Percentiles rank a stretch among this genome's conserved stretches.
phyloP scores from a whole-genome alignment of 345 rosid species.

The Citrus medica region DNA sequence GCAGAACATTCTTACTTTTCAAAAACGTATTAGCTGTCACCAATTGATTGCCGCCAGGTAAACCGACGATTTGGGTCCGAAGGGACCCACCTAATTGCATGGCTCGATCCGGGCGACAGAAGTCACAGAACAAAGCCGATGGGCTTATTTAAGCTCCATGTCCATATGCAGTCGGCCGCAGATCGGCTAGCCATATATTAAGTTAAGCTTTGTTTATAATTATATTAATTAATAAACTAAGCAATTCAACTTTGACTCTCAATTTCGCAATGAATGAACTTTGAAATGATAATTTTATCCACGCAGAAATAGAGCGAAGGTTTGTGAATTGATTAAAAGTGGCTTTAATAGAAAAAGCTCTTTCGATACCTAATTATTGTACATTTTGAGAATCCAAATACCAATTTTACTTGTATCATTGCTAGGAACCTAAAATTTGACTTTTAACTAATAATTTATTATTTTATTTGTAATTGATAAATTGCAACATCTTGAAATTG shows the following conservation, averaged over 20 bases:
- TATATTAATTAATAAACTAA: too few relatives aligned
- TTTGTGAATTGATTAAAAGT: not conserved
- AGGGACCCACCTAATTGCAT: not conserved
- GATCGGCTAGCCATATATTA: too few relatives aligned
- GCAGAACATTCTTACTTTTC: not conserved
- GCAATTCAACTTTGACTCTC: not conserved
- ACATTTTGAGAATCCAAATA: too few relatives aligned
- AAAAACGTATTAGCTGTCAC: not conserved
- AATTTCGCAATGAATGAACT: not conserved
- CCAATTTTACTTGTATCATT: too few relatives aligned
- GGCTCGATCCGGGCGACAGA: not conserved
- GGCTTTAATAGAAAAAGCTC: not conserved
- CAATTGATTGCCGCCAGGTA: not conserved
- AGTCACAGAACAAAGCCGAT: too few relatives aligned
- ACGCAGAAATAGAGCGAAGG: too few relatives aligned
- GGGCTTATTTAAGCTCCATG: not conserved
- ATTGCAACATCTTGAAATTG: too few relatives aligned
- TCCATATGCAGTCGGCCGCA: too few relatives aligned
- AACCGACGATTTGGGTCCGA: not conserved
- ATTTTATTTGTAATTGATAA: too few relatives aligned
- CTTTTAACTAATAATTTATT: too few relatives aligned
- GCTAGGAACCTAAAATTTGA: too few relatives aligned
- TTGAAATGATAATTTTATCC: not conserved
- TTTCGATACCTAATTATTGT: not conserved
- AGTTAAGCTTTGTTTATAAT: too few relatives aligned